Evolutionary conservation across 805 yeast genomes (phyloP), one percentile per base, ranked within the genome.

Genomic region (Lachancea kluyveri): DNA sequence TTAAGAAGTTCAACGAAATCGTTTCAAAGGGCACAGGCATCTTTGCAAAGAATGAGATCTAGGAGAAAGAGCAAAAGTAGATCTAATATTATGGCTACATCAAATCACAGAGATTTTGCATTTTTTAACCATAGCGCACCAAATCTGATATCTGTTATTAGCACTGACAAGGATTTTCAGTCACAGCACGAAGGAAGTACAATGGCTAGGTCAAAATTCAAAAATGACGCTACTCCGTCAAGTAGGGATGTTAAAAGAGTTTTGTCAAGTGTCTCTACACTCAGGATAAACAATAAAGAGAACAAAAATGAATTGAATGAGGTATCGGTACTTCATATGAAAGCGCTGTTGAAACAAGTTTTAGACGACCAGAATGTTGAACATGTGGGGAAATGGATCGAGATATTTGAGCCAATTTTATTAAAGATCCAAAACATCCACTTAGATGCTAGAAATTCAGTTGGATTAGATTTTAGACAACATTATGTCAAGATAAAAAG

Each of bases 401-500:
- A 48, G 0, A 65, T 70, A 1, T 52, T 90, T 5, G 57, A 66
- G 8, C 62, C 64, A 6, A 65, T 77, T 5, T 53, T 87, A 9
- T 60, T 68, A 17, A 64, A 68, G 21, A 70, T 84, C 2, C 75
- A 79, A 23, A 59, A 61, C 11, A 65, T 88, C 4, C 78, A 76
- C 30, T 66, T 77, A 7, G 78, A 75, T 41, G 64, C 76, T 3
- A 63, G 66, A 21, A 67, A 73, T 17, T 81, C 85, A 4, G 90
- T 81, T 40, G 78, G 79, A 3, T 68, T 87, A 38, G 96, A 92
- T 52, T 77, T 88, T 29, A 70, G 90, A n/a, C 88, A 81, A 44
- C 51, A 52, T 24, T 90, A 84, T 55, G 74, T 92, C 25, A 92
- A 94, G 50, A 68, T 92, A 26, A 94, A 92, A 51, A 69, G 86